Evolutionary conservation across 1,139 yeast genomes (phyloP), one percentile per base, ranked within the genome.

Genomic region (Yamadazyma mexicana): DNA sequence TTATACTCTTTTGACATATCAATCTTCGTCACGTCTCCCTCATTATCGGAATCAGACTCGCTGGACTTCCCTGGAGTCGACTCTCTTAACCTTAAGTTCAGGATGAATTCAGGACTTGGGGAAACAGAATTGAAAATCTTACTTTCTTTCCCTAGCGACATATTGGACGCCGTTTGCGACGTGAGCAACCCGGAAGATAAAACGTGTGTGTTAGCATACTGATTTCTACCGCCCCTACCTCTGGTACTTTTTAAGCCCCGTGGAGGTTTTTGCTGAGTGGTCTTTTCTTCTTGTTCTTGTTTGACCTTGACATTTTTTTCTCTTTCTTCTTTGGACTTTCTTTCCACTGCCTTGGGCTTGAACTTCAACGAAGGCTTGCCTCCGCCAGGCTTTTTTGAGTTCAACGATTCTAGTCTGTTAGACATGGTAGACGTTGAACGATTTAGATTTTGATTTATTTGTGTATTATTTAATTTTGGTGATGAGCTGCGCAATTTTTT

Each of bases 281-380:
- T 44, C 24, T 50, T 43, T 1, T 54, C 45, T 4, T 50, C 50
- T 11, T 48, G 54, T 44, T 67, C 73, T 15, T 64, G 61, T 44
- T 79, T 75, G 37, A 76, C 64, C 45, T 72, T 70, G 7, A 50
- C 58, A 1, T 89, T 87, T 0, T 89, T 89, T 29, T 80, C 79
- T 57, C 96, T 69, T 54, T 87, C 96, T 52, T 86, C 92, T 50
- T 87, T 83, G 16, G 88, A 67, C 56, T 87, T 79, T 61, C 97
- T 71, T 1, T 87, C 87, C 31, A 88, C 95, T 1, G 73, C 83
- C 58, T 88, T 88, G 1, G 96, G 96, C 55, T 82, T 78, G 61
- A 88, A 88, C 59, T 83, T 81, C 38, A 77, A 68, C 22, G 73
- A 69, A 16, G 80, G 78, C 51, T 76, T 80, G 15, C 49, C 40